Evolutionary conservation across 768 basidiomycete species (phyloP).

Genomic region (Trametes cingulata): DNA sequence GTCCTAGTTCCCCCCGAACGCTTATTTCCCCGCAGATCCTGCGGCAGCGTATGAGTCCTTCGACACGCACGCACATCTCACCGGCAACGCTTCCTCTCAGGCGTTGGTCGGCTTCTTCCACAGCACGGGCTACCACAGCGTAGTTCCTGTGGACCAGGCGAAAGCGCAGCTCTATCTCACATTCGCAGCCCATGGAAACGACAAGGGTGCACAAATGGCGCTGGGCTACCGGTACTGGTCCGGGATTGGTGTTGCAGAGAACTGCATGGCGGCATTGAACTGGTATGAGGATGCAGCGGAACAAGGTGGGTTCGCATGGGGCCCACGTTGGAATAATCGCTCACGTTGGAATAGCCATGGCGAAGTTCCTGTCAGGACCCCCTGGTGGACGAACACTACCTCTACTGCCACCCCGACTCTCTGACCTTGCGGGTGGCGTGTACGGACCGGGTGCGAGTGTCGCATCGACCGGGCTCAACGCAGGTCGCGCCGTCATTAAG

Average conservation of each 20-base stretch:
- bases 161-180: conserved; percentile 92
- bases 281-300: conserved; percentile 94
- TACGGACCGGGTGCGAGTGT: conserved; percentile 95
- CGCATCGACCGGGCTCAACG: conserved; percentile 81
- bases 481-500: conserved; percentile 73
- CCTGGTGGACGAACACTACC: conserved; percentile 89
- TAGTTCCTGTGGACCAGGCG: conserved; percentile 67
- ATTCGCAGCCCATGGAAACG: conserved; percentile 86
- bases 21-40: conserved; percentile 63
- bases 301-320: conserved; percentile 69
- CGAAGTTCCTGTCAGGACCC: conserved; percentile 78
- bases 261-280: conserved; percentile 76
- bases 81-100: conserved; percentile 88
- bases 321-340: too few relatives aligned
- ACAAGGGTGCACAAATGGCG: conserved; percentile 89
- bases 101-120: conserved; percentile 86
- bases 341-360: conserved; percentile 58
- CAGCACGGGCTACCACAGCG: conserved; percentile 75
- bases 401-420: conserved; percentile 76
- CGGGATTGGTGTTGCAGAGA: conserved; percentile 88
- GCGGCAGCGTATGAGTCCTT: conserved; percentile 64
- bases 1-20: conserved; percentile 69
- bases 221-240: conserved; percentile 95
- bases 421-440: conserved; percentile 90
- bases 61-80: conserved; percentile 58